These are phyloP conservation scores for Cyberlindnera mrakii DNA, from an alignment of 805 yeast genomes.

Conservation along the genomic window DNA sequence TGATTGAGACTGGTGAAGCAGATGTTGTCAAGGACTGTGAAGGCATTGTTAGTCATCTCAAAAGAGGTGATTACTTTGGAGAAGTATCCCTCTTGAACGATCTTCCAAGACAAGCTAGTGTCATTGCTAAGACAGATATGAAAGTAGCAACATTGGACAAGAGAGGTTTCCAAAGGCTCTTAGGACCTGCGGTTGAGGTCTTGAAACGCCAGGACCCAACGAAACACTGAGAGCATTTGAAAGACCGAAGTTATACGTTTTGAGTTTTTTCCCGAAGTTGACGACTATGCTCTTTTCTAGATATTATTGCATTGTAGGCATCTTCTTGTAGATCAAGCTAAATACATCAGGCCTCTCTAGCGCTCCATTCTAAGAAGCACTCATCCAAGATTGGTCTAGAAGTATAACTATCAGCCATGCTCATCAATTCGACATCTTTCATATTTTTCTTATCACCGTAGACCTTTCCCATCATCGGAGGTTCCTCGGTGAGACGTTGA, in stretches of 20 bases:
- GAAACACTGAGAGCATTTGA: constrained; percentile 12
- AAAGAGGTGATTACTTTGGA: constrained; percentile 91
- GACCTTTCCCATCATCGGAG: constrained; percentile 22
- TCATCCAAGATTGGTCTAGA: constrained; percentile 47
- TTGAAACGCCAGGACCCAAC: constrained; percentile 85
- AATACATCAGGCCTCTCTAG: not conserved
- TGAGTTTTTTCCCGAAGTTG: not conserved
- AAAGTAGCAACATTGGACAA: constrained; percentile 91
- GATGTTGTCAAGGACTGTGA: constrained; percentile 56
- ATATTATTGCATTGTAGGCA: not conserved
- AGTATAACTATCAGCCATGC: constrained; percentile 51
- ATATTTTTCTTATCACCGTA: constrained; percentile 6
- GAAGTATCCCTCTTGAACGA: constrained; percentile 92
- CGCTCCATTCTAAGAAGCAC: constrained; percentile 36
- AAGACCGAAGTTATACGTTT: not conserved
- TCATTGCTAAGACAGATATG: constrained; percentile 65
- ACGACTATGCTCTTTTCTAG: not conserved
- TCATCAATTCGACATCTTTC: constrained; percentile 44
- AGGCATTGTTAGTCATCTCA: constrained; percentile 54
- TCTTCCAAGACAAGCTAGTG: constrained; percentile 91
- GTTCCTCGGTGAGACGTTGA: constrained; percentile 20
- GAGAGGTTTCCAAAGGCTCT: constrained; percentile 85
- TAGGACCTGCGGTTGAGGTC: constrained; percentile 92
- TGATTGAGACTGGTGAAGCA: constrained; percentile 79
- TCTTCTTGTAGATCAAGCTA: not conserved